phyloP scores from a whole-genome alignment of 129 eudicot genomes.

The Centella asiatica region DNA sequence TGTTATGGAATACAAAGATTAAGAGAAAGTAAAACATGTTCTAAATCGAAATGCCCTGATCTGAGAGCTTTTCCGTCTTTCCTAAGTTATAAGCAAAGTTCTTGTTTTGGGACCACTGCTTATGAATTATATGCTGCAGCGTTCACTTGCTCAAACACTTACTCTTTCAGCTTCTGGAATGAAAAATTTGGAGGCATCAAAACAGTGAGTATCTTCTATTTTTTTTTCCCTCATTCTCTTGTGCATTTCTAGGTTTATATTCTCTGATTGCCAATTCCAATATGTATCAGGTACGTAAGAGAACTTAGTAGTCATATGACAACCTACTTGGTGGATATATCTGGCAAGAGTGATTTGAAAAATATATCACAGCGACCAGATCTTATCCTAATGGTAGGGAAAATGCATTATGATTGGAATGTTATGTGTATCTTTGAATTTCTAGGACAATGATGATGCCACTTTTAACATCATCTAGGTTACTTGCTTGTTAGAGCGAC shows the following conservation, averaged over 20 bases:
- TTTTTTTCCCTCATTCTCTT: neutral
- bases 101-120: neutral
- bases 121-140: conserved; percentile 40
- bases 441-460: neutral
- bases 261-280: conserved; percentile 9
- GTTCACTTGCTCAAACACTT: conserved; percentile 88
- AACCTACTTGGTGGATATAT: conserved; percentile 57
- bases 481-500: conserved; percentile 84
- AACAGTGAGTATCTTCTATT: conserved; percentile 45
- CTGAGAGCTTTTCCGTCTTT: too few relatives aligned
- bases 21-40: too few relatives aligned
- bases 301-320: conserved; percentile 67
- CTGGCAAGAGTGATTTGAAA: conserved; percentile 66
- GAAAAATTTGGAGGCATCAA: conserved; percentile 42
- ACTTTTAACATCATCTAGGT: conserved; percentile 34
- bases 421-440: neutral
- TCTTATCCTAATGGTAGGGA: conserved; percentile 61
- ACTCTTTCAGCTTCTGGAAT: conserved; percentile 80
- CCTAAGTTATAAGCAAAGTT: neutral
- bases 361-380: conserved; percentile 70
- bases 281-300: conserved; percentile 51
- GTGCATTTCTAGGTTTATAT: neutral
- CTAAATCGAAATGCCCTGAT: too few relatives aligned
- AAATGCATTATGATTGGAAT: neutral
- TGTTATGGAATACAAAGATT: too few relatives aligned